These are phyloP conservation scores for Phyllosticta capitalensis DNA, from an alignment of 2,329 filamentous ascomycete species.

Conservation along the genomic window DNA sequence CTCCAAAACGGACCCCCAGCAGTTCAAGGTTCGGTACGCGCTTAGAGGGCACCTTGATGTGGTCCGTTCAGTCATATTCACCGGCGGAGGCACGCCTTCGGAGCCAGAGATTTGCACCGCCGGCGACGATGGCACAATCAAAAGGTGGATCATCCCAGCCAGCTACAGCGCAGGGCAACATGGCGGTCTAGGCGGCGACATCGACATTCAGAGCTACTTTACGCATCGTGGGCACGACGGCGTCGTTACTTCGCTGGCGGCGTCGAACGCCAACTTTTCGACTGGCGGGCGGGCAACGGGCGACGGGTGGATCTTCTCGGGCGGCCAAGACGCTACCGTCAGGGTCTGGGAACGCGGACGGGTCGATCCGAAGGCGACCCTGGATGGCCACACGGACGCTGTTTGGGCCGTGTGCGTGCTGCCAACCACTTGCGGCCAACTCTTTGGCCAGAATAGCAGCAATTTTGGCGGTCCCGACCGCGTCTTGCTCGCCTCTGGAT, in stretches of 20 bases:
- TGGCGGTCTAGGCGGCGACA: conserved; percentile 56
- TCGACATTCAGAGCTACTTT: conserved; percentile 89
- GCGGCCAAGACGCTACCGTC: conserved; percentile 86
- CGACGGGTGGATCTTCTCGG: conserved; percentile 97
- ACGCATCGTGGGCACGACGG: conserved; percentile 93
- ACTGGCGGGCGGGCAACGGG: conserved; percentile 80
- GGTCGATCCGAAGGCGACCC: conserved; percentile 87
- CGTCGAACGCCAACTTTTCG: conserved; percentile 83
- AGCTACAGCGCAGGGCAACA: conserved; percentile 55
- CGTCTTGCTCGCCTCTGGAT: conserved; percentile 82
- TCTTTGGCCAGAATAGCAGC: conserved; percentile 65
- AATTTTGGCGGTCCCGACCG: conserved; percentile 74
- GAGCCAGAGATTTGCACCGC: conserved; percentile 96
- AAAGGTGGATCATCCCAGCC: conserved; percentile 88
- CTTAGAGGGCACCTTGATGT: conserved; percentile 88
- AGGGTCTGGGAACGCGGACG: conserved; percentile 92
- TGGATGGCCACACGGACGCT: conserved; percentile 90
- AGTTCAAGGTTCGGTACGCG: conserved; percentile 88
- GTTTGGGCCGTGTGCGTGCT: conserved; percentile 94
- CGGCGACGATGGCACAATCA: conserved; percentile 90
- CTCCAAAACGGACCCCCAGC: conserved; percentile 57
- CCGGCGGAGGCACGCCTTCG: conserved; percentile 85
- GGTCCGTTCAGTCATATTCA: conserved; percentile 91
- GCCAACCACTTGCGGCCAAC: conserved; percentile 66
- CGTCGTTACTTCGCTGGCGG: conserved; percentile 74